Conservation (phyloP, 2,329 filamentous ascomycete species). For the Pestalotiopsis sp. region DNA sequence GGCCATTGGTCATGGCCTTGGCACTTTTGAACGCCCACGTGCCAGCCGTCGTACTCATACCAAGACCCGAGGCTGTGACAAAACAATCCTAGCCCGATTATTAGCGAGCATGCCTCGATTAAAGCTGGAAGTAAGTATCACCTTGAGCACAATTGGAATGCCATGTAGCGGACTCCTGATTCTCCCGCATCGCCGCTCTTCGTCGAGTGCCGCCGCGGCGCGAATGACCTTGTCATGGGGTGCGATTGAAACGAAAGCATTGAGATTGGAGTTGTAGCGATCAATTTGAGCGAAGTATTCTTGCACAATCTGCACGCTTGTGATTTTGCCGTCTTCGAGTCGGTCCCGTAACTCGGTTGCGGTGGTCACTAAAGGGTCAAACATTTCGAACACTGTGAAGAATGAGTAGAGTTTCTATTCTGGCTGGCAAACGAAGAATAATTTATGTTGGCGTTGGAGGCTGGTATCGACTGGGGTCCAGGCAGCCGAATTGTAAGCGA, state of each 20-base stretch:
- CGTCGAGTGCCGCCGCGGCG: constrained; percentile 2
- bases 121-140: neutral
- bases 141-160: constrained; percentile 13
- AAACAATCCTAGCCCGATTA: constrained; percentile 17
- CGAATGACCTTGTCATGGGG: constrained; percentile 1
- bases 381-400: neutral
- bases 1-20: constrained; percentile 9
- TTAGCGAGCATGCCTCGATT: neutral
- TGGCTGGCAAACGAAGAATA: no score
- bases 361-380: constrained; percentile 8
- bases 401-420: no score
- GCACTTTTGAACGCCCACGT: constrained; percentile 16
- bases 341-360: neutral
- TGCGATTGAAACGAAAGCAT: constrained; percentile 10
- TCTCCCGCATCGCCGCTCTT: neutral
- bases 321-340: neutral
- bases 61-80: constrained; percentile 18
- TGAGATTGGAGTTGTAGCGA: constrained; percentile 1
- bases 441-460: no score
- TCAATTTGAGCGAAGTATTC: constrained; percentile 11
- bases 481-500: no score
- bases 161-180: constrained; percentile 14
- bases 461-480: no score
- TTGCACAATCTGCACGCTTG: constrained; percentile 7
- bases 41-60: constrained; percentile 22